Conservation (phyloP, 495 filamentous ascomycete genomes). For the Podospora australis region DNA sequence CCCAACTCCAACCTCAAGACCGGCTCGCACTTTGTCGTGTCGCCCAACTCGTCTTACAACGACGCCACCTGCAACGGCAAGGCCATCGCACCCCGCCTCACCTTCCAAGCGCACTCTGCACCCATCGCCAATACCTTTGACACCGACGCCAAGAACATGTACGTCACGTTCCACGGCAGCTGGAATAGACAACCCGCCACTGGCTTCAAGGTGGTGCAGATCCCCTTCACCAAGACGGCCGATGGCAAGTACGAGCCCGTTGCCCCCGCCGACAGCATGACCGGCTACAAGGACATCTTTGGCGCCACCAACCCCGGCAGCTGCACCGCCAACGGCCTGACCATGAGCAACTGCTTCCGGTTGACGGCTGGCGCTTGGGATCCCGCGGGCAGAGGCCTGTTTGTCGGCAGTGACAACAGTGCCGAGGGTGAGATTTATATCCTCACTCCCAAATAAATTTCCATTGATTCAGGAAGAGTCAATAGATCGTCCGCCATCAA, state of each 20-base stretch:
- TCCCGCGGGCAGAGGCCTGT: constrained; percentile 32
- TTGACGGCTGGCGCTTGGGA: constrained; percentile 32
- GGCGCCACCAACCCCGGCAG: constrained; percentile 24
- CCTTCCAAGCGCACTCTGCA: constrained; percentile 53
- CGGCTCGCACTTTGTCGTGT: constrained; percentile 45
- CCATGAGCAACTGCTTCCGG: constrained; percentile 32
- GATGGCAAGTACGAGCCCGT: constrained; percentile 34
- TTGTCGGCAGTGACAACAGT: constrained; percentile 37
- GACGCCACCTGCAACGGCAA: constrained; percentile 44
- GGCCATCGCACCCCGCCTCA: constrained; percentile 40
- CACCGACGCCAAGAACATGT: constrained; percentile 44
- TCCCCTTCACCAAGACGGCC: constrained; percentile 29
- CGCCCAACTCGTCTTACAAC: constrained; percentile 40
- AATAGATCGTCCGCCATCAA: no score
- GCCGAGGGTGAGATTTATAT: constrained; percentile 39
- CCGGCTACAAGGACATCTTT: constrained; percentile 34
- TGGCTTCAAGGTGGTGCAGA: constrained; percentile 35
- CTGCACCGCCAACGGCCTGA: constrained; percentile 36
- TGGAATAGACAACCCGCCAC: constrained; percentile 45
- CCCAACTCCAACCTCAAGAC: constrained; percentile 36
- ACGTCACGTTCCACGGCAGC: constrained; percentile 54
- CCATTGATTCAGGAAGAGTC: no score
- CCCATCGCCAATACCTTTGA: constrained; percentile 49
- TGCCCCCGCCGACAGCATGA: constrained; percentile 28
- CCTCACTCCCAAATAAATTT: constrained; percentile 16